These are phyloP conservation scores for Fusarium austroafricanum DNA, from an alignment of 2,329 filamentous ascomycete species.

Conservation along the genomic window DNA sequence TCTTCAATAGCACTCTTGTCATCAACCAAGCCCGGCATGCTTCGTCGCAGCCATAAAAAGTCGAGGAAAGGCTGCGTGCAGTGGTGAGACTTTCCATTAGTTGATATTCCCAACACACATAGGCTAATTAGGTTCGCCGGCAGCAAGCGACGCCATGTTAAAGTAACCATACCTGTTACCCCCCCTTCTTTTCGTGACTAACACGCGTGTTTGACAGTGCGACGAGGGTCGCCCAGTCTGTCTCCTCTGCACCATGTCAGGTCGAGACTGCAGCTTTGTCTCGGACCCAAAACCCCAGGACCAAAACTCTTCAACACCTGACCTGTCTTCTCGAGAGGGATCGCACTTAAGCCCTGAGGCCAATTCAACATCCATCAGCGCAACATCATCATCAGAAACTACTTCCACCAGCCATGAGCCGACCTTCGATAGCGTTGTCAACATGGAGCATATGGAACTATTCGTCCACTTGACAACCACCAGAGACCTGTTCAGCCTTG, in stretches of 20 bases:
- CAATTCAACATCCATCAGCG: not conserved
- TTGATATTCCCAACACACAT: accelerated
- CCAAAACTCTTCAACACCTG: accelerated
- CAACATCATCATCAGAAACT: not conserved
- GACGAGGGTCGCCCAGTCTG: constrained; percentile 35
- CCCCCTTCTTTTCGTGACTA: not conserved
- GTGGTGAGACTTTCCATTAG: constrained; percentile 4
- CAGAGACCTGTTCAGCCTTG: constrained; percentile 10
- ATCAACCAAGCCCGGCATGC: not conserved
- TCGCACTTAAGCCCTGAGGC: not conserved
- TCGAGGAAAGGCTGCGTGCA: constrained; percentile 31
- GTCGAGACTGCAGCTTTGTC: constrained; percentile 24
- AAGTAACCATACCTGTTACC: not conserved
- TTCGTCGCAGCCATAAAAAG: constrained; percentile 38
- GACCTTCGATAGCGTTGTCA: not conserved
- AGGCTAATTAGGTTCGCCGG: not conserved
- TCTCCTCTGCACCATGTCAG: constrained; percentile 21
- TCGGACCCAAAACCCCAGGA: not conserved
- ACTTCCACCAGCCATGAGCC: not conserved
- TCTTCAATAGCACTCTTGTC: no score
- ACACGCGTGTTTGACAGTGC: constrained; percentile 26
- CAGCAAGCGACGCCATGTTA: constrained; percentile 35
- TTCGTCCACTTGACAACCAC: not conserved
- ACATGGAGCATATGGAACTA: constrained; percentile 27
- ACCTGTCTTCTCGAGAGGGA: not conserved